A percentile compares a stretch with the other conserved stretches of the same genome.
Conservation (phyloP, 345 rosid species). For the Garcia nutans region DNA sequence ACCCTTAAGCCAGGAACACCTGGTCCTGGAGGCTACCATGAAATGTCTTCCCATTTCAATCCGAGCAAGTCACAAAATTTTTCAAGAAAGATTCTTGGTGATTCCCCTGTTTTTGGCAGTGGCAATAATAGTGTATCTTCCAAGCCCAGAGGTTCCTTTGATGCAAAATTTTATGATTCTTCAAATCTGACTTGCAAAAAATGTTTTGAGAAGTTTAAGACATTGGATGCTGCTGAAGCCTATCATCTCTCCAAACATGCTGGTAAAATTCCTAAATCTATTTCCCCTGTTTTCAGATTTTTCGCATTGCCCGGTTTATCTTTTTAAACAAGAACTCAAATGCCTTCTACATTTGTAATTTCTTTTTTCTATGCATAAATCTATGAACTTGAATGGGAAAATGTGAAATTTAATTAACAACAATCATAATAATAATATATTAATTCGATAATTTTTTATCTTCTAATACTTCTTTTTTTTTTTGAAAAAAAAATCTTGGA, state of each 20-base stretch:
- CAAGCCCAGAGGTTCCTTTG: constrained; percentile 10
- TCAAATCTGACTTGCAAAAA: constrained; percentile 43
- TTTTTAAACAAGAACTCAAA: too few species aligned
- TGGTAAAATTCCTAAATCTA: constrained; percentile 37
- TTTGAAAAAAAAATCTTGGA: background rate
- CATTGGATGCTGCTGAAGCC: constrained; percentile 45
- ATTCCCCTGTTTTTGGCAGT: constrained; percentile 9
- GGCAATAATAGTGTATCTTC: constrained; percentile 7
- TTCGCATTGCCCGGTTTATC: too few species aligned
- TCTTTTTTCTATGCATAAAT: background rate
- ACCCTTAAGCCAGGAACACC: constrained; percentile 34
- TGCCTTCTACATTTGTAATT: background rate
- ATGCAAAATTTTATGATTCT: constrained; percentile 19
- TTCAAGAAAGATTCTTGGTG: constrained; percentile 18
- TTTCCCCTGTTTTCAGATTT: background rate
- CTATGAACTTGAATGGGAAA: background rate
- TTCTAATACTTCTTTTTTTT: background rate
- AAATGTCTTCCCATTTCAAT: constrained; percentile 5
- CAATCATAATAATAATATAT: background rate
- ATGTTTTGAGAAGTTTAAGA: constrained; percentile 44
- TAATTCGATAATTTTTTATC: background rate
- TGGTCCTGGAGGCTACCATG: constrained; percentile 20
- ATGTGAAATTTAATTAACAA: background rate
- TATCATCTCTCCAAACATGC: constrained; percentile 61
- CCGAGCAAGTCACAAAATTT: constrained; percentile 28